These are phyloP conservation scores for Fusarium irregulare DNA, from an alignment of 2,329 filamentous ascomycete species.

Conservation along the genomic window DNA sequence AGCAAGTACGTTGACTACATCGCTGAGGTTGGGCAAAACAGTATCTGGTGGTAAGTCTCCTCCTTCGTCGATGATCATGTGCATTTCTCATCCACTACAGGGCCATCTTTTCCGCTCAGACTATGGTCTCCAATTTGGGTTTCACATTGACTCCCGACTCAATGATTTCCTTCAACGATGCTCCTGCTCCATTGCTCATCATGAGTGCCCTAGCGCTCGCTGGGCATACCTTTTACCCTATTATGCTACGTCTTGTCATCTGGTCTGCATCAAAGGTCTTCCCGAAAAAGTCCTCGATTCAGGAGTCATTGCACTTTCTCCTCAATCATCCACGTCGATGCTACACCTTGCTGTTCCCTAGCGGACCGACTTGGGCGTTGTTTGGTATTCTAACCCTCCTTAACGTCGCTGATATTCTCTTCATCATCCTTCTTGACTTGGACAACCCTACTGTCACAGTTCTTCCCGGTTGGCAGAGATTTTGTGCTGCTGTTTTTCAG, in stretches of 20 bases:
- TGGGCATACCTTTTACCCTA: conserved; percentile 67
- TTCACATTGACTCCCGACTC: conserved; percentile 67
- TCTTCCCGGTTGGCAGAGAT: conserved; percentile 58
- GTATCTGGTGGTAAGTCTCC: conserved; percentile 61
- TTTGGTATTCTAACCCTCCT: conserved; percentile 62
- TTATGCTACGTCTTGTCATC: conserved; percentile 67
- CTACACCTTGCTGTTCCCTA: conserved; percentile 71
- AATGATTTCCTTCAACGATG: conserved; percentile 61
- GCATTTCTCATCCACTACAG: conserved; percentile 42
- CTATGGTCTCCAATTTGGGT: conserved; percentile 64
- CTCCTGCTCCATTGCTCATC: conserved; percentile 57
- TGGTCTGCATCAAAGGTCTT: conserved; percentile 64
- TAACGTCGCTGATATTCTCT: conserved; percentile 65
- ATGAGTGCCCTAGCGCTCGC: conserved; percentile 62
- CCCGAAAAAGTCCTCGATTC: conserved; percentile 53
- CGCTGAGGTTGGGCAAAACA: conserved; percentile 52
- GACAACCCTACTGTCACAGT: conserved; percentile 61
- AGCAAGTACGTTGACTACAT: conserved; percentile 56
- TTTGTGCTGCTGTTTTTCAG: conserved; percentile 70
- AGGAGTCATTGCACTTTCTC: conserved; percentile 64
- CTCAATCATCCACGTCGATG: conserved; percentile 72
- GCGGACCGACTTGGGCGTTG: conserved; percentile 68
- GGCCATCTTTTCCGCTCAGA: conserved; percentile 63
- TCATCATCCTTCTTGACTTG: conserved; percentile 65
- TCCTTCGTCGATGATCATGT: too few species aligned